phyloP scores from a whole-genome alignment of 148 eudicot genomes.

The Linanthus parryae region DNA sequence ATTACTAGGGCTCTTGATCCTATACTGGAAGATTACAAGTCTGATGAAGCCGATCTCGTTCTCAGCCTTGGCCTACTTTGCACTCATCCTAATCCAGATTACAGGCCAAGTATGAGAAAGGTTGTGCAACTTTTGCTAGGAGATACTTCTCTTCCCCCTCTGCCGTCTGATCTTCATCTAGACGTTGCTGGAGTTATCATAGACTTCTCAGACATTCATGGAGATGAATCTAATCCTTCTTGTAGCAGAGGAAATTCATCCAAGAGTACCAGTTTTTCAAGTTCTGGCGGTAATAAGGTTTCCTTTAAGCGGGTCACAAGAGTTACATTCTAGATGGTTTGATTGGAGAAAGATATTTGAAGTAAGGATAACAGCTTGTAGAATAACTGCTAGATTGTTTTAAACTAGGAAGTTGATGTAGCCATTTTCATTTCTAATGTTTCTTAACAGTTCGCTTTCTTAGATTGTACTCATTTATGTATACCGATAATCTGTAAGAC shows the following conservation, averaged over 20 bases:
- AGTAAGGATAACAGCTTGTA: neutral
- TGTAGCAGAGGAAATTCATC: slow-evolving; percentile 13
- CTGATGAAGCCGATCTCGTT: slow-evolving; percentile 11
- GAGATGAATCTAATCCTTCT: slow-evolving; percentile 1
- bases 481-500: too few species aligned
- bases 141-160: slow-evolving; percentile 10
- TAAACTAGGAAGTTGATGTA: neutral
- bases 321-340: slow-evolving; percentile 1
- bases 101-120: slow-evolving; percentile 16
- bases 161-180: slow-evolving; percentile 13
- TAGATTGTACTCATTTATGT: too few species aligned
- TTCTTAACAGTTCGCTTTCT: too few species aligned
- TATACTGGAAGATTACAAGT: slow-evolving; percentile 5
- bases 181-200: slow-evolving; percentile 7
- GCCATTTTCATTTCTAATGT: too few species aligned
- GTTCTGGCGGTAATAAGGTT: slow-evolving; percentile 10
- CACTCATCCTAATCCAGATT: slow-evolving; percentile 13
- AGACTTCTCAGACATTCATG: slow-evolving; percentile 4
- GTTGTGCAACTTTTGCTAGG: slow-evolving; percentile 12
- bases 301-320: slow-evolving; percentile 7
- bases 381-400: neutral
- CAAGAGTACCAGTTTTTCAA: slow-evolving; percentile 14
- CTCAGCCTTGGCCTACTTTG: slow-evolving; percentile 13
- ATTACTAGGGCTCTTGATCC: slow-evolving; percentile 10
- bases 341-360: neutral